Conservation (phyloP, 2,329 filamentous ascomycete species). For the Periglandula ipomoeae region DNA sequence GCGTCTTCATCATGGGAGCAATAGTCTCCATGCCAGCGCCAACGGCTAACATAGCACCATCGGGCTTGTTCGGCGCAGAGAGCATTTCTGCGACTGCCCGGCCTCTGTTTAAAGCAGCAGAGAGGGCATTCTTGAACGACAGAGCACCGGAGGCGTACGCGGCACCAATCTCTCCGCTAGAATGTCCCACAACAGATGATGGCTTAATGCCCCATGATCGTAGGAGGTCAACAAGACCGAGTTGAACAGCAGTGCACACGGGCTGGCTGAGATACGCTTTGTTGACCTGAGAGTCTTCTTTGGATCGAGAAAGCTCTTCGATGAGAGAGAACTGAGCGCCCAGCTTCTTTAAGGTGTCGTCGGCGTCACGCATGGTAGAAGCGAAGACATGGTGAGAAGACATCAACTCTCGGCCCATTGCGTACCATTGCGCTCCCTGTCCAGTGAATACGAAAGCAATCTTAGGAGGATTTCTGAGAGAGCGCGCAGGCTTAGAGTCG, state of each 20-base stretch:
- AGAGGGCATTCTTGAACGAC: slow-evolving; percentile 34
- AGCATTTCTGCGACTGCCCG: not conserved
- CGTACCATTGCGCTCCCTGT: slow-evolving; percentile 29
- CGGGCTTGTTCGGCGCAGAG: not conserved
- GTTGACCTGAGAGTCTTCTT: slow-evolving; percentile 23
- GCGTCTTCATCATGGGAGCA: slow-evolving; percentile 15
- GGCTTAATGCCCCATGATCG: slow-evolving; percentile 33
- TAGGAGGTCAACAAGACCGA: slow-evolving; percentile 35
- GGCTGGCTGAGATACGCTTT: slow-evolving; percentile 35
- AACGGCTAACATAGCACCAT: slow-evolving; percentile 47
- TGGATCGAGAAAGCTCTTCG: slow-evolving; percentile 28
- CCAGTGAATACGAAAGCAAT: slow-evolving; percentile 29
- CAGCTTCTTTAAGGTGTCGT: slow-evolving; percentile 23
- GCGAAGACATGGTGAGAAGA: slow-evolving; percentile 25
- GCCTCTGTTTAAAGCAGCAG: slow-evolving; percentile 37
- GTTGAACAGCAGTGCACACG: slow-evolving; percentile 36
- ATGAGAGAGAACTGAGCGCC: slow-evolving; percentile 27
- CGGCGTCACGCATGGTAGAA: slow-evolving; percentile 21
- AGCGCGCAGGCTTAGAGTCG: slow-evolving; percentile 8
- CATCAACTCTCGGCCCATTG: slow-evolving; percentile 29
- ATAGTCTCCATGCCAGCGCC: slow-evolving; percentile 29
- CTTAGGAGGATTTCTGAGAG: slow-evolving; percentile 11
- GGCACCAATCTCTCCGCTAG: slow-evolving; percentile 38
- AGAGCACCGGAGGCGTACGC: slow-evolving; percentile 36
- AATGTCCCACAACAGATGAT: slow-evolving; percentile 33